Conservation (phyloP, 2,329 filamentous ascomycete species). For the Aspergillus sp. region DNA sequence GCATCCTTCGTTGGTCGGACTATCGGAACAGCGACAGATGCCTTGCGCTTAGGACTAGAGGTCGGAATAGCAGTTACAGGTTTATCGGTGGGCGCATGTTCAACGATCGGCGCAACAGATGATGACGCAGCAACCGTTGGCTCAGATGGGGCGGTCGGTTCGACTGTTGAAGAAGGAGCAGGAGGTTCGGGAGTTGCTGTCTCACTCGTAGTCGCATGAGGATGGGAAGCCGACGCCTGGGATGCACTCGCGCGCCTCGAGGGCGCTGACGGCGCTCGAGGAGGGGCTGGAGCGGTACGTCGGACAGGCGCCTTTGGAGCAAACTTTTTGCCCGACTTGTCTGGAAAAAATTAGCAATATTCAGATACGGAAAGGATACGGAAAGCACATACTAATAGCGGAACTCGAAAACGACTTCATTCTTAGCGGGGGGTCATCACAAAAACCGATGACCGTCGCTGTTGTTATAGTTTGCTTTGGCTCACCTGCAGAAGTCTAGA, state of each 20-base stretch:
- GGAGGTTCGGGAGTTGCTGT: constrained; percentile 18
- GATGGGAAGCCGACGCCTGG: constrained; percentile 29
- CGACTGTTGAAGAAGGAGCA: constrained; percentile 9
- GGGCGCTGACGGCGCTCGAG: constrained; percentile 36
- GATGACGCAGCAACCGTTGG: constrained; percentile 21
- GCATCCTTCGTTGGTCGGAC: constrained; percentile 9
- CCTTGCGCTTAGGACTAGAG: constrained; percentile 28
- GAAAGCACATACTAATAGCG: constrained; percentile 47
- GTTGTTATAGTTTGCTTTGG: constrained; percentile 8
- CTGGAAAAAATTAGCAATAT: constrained; percentile 24
- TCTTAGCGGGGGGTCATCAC: constrained; percentile 23
- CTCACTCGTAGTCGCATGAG: constrained; percentile 24
- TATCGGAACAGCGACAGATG: constrained; percentile 23
- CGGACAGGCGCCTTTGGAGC: constrained; percentile 68
- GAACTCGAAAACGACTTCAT: constrained; percentile 56
- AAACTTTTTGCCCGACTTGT: constrained; percentile 74
- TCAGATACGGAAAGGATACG: background rate
- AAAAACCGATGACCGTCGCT: constrained; percentile 8
- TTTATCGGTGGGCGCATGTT: constrained; percentile 1
- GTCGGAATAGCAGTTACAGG: constrained; percentile 27
- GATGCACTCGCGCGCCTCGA: constrained; percentile 43
- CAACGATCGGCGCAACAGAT: background rate
- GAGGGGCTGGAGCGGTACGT: constrained; percentile 48
- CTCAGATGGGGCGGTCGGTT: constrained; percentile 18
- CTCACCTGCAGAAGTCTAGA: constrained; percentile 23